phyloP scores from a whole-genome alignment of 2,329 filamentous ascomycete species.

The Epicoccum sorghinum region DNA sequence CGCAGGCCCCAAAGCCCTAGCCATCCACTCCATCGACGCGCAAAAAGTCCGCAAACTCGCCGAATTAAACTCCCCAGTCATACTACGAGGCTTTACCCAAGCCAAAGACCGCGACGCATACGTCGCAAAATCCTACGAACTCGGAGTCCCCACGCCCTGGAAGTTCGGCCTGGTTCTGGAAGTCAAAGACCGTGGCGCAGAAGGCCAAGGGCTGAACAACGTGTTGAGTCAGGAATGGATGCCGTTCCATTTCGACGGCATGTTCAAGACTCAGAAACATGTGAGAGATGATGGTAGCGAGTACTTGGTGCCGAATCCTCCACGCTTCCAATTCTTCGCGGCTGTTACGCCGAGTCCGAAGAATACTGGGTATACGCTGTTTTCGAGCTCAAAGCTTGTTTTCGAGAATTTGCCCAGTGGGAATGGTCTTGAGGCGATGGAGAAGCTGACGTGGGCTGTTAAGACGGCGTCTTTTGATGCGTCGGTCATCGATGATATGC shows the following conservation, averaged over 20 bases:
- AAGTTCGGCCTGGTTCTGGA: constrained; percentile 66
- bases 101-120: constrained; percentile 56
- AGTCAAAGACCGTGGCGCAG: constrained; percentile 63
- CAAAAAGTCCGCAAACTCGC: constrained; percentile 55
- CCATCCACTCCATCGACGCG: constrained; percentile 54
- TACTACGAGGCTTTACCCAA: constrained; percentile 59
- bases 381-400: constrained; percentile 58
- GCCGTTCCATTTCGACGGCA: constrained; percentile 64
- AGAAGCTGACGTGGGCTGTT: constrained; percentile 56
- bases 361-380: constrained; percentile 61
- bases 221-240: constrained; percentile 58
- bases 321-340: constrained; percentile 60
- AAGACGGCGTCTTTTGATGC: constrained; percentile 56
- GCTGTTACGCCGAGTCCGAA: constrained; percentile 55
- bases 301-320: constrained; percentile 22
- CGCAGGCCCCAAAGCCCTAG: constrained; percentile 19
- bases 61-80: constrained; percentile 59
- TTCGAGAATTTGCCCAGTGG: constrained; percentile 54
- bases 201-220: constrained; percentile 57
- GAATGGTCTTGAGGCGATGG: constrained; percentile 46
- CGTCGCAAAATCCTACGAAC: constrained; percentile 54
- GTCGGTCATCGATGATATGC: constrained; percentile 52
- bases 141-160: constrained; percentile 59
- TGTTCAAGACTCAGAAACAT: constrained; percentile 60
- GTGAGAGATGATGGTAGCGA: constrained; percentile 33